Evolutionary conservation across 2,329 filamentous ascomycete genomes (phyloP), one percentile per base, ranked within the genome.

Genomic region (Pseudopithomyces chartarum): DNA sequence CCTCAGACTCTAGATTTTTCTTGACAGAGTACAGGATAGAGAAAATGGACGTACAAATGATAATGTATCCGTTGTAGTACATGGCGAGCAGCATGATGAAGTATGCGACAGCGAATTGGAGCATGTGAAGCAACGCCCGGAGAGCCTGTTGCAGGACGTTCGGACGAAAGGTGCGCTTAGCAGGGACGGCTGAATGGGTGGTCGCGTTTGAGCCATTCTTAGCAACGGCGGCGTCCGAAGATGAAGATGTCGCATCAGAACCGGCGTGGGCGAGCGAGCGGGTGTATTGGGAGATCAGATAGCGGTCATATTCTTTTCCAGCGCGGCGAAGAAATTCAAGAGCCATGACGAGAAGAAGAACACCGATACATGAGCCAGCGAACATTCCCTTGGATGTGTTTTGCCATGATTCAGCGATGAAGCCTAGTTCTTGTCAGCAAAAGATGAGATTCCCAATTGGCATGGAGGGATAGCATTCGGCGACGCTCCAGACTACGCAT

Each of bases 291-390:
- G 81, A 80, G 60, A 89, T 68, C 47, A 92, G 82, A 67, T 84
- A 85, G 48, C 84, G 81, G 74, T 96, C 91, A 75, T 89, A 95
- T 73, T 92, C 90, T 67, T 90, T 89, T 62, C 85, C 82, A 17
- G 84, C 68, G 45, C 90, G 88, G 49, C 91, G 89, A 20, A 95
- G 82, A 56, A 87, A 78, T 70, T 96, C 90, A 63, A 95, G 87
- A 3, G 78, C 65, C 55, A 94, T 81, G 61, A 90, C 89, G 55
- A 96, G 86, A 12, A 89, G 78, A 61, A 93, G 80, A 33, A 92
- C 87, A 54, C 90, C 90, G 69, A 96, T 89, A 78, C 91, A 95
- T 52, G 88, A 90, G 32, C 88, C 90, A 48, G 89, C 91, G 69
- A 96, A 95, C 83, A 89, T 89, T 71, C 84, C 87, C 26, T 74